Evolutionary conservation across 345 rosid species (phyloP), one percentile per base, ranked within the genome.

Genomic region (Citrus inodora): DNA sequence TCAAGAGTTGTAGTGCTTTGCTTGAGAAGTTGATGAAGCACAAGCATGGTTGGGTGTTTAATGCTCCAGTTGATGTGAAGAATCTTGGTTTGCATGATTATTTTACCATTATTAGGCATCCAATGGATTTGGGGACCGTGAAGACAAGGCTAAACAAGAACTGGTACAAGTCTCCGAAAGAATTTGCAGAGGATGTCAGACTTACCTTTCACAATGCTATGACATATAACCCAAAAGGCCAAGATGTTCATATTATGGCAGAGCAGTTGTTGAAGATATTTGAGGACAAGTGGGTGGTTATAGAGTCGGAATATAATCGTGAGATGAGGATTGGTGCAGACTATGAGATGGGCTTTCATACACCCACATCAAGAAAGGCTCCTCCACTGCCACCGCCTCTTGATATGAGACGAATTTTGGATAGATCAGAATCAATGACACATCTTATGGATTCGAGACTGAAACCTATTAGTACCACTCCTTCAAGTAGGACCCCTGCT

Each of bases 111-210:
- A 91, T 96, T 65, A 87, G 87, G 84, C 91, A 92, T 84, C 98
- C 98, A 40, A 96, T 96, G 99, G 98, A 96, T 85, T 85, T 96
- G 89, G 99, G 99, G 55, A 89, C 97, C 19, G 88, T 96, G 75
- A 96, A 96, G 86, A 70, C 90, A 3, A 87, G 87, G 80, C 82
- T 96, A 72, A 86, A 75, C 76, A 90, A 88, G 82, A 92, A 95
- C 82, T 74, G 92, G 89, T 95, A 95, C 89, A 92, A 94, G 90
- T 90, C 94, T 0, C 96, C 97, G 0, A 90, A 89, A 84, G 97
- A 92, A 80, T 95, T 95, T 81, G 99, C 99, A 7, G 99, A 93
- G 80, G 97, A 96, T 86, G 99, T 96, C 72, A 96, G 99, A 86
- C 98, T 94, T 81, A 97, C 99, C 60, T 97, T 97, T 83, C 87